These are phyloP conservation scores for Quillaja saponaria DNA, from an alignment of 306 rosid species.

Conservation along the genomic window DNA sequence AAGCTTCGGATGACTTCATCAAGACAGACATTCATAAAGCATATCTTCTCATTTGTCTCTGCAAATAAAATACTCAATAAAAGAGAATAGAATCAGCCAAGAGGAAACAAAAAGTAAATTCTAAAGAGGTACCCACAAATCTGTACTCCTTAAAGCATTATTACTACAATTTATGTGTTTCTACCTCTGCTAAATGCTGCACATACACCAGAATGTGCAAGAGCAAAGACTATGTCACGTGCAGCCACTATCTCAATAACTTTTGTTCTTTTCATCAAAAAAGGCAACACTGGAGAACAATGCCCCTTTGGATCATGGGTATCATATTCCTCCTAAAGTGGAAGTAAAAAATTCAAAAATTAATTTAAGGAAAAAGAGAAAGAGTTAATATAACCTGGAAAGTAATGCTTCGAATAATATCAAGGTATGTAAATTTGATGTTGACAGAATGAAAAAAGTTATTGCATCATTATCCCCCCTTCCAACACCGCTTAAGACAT, in stretches of 20 bases:
- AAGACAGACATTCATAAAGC: slow-evolving; percentile 80
- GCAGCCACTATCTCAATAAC: slow-evolving; percentile 90
- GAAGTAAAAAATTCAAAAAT: background rate
- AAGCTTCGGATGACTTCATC: slow-evolving; percentile 92
- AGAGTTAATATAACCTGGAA: background rate
- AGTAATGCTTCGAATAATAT: background rate
- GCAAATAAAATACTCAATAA: slow-evolving; percentile 33
- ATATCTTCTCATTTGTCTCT: slow-evolving; percentile 84
- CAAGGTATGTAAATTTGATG: background rate
- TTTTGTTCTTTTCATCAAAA: slow-evolving; percentile 73
- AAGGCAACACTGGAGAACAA: slow-evolving; percentile 62
- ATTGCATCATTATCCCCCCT: no score
- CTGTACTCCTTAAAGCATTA: no score
- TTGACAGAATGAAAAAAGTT: background rate
- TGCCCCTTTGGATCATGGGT: slow-evolving; percentile 75
- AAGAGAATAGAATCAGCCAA: background rate
- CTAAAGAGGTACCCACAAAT: background rate
- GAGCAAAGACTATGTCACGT: slow-evolving; percentile 71
- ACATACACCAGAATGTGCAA: slow-evolving; percentile 86
- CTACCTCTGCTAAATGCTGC: slow-evolving; percentile 91
- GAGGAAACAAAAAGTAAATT: background rate
- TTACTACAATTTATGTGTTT: background rate
- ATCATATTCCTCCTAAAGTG: slow-evolving; percentile 63
- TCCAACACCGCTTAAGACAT: no score
- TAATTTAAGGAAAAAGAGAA: background rate